Base-by-base conservation (phyloP, 169 alveolate species). In the Theileria annulata region DNA sequence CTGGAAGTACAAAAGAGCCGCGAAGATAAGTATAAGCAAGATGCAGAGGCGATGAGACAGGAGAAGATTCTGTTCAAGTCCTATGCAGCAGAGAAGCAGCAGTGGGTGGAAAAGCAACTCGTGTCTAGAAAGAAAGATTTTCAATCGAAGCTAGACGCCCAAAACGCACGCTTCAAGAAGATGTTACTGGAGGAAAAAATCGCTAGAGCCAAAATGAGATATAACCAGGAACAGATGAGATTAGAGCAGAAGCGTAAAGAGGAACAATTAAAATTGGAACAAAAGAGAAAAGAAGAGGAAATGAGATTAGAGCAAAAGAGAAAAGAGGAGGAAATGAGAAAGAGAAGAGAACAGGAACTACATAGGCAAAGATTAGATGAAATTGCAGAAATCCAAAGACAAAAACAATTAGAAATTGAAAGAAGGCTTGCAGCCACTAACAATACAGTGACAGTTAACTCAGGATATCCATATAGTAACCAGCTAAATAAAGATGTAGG, bases 151-250 rank as follows among this genome's bases (percentile, higher is more conserved):
- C 28, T 37, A 1, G 79, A 42, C 25, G 79, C 70, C 27, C 90
- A 84, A 42, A 60, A 69, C 15, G 28, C 35, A 35, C 79, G 90
- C 27, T 63, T 84, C 48, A 27, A 28, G 42, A 31, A 25, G 70
- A 76, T 51, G 35, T 4, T 82, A 37, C 15, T 70, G 21, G 25
- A 74, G 3, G 92, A 88, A 54, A 92, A 92, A 80, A 88, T 92
- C 10, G 89, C 87, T 31, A 73, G 96, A 58, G 96, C 96, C 3
- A 85, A 82, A 51, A 89, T 88, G 19, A 86, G 96, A 70, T 78
- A 93, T 17, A 83, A 77, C 30, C 87, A 79, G 58, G 94, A 92
- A 73, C 60, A 72, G 56, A 19, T 58, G 28, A 56, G 56, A 19
- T 25, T 48, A 42, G 94, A 92, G 75, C 92, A 91, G 47, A 74